Conservation (phyloP, 352 stramenopile species). For the Phytophthora pinifolia region DNA sequence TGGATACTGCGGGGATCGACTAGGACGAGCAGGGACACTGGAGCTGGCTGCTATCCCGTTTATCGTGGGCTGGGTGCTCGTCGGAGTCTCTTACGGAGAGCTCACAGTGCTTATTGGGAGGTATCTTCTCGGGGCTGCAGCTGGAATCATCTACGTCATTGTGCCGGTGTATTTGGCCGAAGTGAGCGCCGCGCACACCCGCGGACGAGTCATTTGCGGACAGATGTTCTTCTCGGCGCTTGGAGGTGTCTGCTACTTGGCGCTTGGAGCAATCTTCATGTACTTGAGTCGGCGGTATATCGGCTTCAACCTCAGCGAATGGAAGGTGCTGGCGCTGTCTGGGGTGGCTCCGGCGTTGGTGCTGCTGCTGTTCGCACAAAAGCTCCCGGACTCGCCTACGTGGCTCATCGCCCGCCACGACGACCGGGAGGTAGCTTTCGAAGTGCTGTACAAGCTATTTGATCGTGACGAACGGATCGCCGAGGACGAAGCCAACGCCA, state of each 20-base stretch:
- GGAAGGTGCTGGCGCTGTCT: constrained; percentile 64
- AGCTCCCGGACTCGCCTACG: constrained; percentile 73
- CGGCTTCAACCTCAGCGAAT: constrained; percentile 82
- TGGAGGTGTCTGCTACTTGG: constrained; percentile 52
- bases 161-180: constrained; percentile 74
- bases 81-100: constrained; percentile 65
- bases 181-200: constrained; percentile 56
- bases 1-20: constrained; percentile 60
- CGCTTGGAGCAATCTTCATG: constrained; percentile 58
- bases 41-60: constrained; percentile 75
- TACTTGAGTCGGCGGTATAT: constrained; percentile 65
- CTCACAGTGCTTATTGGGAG: constrained; percentile 63
- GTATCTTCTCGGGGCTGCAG: constrained; percentile 59
- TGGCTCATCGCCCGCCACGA: constrained; percentile 77
- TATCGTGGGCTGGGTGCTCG: constrained; percentile 70
- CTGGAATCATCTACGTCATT: constrained; percentile 63
- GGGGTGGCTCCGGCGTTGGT: constrained; percentile 50
- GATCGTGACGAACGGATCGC: constrained; percentile 48
- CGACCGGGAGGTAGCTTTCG: constrained; percentile 65
- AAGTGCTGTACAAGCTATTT: constrained; percentile 61
- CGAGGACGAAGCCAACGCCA: constrained; percentile 67
- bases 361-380: constrained; percentile 65
- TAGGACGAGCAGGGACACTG: constrained; percentile 69
- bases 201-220: constrained; percentile 57
- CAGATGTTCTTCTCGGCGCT: constrained; percentile 40